phyloP scores from a whole-genome alignment of 2,329 filamentous ascomycete genomes.

The Aspergillus ustus region DNA sequence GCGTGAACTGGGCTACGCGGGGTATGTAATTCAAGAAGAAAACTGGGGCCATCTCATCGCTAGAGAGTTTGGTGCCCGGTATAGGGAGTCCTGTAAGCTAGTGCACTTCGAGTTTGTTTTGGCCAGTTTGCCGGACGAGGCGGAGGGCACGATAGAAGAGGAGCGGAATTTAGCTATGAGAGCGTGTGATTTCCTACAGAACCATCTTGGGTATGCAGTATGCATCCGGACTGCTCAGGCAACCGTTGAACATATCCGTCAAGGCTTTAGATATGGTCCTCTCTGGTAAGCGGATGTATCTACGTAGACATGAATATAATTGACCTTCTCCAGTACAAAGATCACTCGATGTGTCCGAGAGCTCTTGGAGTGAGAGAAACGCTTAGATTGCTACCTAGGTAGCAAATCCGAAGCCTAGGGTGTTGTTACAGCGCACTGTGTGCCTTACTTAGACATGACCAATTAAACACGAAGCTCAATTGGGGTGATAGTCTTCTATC shows the following conservation, averaged over 20 bases:
- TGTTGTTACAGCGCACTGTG: neutral
- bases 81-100: conserved; percentile 4
- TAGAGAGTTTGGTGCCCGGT: conserved; percentile 11
- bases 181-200: conserved; percentile 10
- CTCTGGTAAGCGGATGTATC: conserved; percentile 31
- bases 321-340: conserved; percentile 31
- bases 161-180: neutral
- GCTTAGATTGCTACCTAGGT: neutral
- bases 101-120: conserved; percentile 15
- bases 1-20: conserved; percentile 8
- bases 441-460: neutral
- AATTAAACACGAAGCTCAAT: neutral
- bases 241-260: conserved; percentile 47
- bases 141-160: neutral
- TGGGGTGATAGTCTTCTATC: too few species aligned
- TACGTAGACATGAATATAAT: neutral
- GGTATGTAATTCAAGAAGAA: conserved; percentile 15
- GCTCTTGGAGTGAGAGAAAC: conserved; percentile 32
- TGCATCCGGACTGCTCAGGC: conserved; percentile 41
- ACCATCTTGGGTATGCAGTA: conserved; percentile 19
- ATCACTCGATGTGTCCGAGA: conserved; percentile 38
- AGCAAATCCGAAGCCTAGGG: too few species aligned
- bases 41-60: conserved; percentile 19
- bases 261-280: conserved; percentile 56
- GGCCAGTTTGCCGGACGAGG: neutral